Conservation (phyloP, 1,139 yeast species). For the Yamadazyma siamensis region DNA sequence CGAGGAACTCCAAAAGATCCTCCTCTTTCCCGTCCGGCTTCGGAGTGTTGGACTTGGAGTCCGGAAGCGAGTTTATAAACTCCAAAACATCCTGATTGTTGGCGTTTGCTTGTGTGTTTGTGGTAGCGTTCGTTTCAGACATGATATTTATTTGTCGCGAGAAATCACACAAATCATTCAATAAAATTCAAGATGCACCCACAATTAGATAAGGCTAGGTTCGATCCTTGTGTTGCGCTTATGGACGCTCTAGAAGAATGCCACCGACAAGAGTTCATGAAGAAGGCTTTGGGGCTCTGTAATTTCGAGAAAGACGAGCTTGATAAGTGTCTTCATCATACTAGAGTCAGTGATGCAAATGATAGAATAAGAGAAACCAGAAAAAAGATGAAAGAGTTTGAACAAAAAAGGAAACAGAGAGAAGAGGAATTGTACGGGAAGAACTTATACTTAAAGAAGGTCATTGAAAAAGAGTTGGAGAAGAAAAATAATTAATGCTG, state of each 20-base stretch:
- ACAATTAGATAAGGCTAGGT: constrained; percentile 43
- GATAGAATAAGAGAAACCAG: constrained; percentile 57
- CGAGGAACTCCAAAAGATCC: constrained; percentile 83
- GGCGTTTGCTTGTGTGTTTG: too few species aligned
- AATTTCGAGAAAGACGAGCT: constrained; percentile 81
- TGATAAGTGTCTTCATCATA: constrained; percentile 72
- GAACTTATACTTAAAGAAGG: constrained; percentile 65
- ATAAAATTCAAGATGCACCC: constrained; percentile 44
- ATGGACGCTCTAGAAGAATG: constrained; percentile 90
- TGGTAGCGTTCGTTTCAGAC: too few species aligned
- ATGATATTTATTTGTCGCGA: constrained; percentile 1
- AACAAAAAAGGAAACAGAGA: constrained; percentile 53
- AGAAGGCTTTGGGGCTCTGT: constrained; percentile 81
- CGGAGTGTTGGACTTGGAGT: constrained; percentile 44
- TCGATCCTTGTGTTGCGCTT: constrained; percentile 66
- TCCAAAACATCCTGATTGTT: constrained; percentile 75
- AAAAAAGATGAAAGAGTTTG: constrained; percentile 53
- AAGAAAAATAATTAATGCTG: constrained; percentile 3
- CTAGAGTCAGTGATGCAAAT: constrained; percentile 67
- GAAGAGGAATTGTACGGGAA: constrained; percentile 83
- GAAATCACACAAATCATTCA: not conserved
- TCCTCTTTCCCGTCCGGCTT: constrained; percentile 51
- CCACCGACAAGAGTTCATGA: constrained; percentile 67
- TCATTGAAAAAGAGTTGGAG: constrained; percentile 27
- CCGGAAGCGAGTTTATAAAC: constrained; percentile 85